Evolutionary conservation across 257 asterid genomes (phyloP).

Genomic region (Ehretia macrophylla): DNA sequence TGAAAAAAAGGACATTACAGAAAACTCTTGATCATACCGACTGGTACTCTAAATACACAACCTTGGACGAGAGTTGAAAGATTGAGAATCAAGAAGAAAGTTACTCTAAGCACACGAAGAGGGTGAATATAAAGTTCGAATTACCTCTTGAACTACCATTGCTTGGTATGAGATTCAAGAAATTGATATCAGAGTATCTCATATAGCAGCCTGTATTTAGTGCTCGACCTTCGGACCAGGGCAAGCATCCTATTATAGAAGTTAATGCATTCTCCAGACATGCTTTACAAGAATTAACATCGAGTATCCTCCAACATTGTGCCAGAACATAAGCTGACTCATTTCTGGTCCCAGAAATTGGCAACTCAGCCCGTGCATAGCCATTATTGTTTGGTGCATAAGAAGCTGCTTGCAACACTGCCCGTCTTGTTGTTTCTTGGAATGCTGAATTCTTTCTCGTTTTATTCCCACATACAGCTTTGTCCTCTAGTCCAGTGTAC

Average conservation of each 20-base stretch:
- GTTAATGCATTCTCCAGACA: constrained; percentile 55
- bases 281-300: constrained; percentile 34
- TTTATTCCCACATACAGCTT: constrained; percentile 15
- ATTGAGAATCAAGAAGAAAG: too few relatives aligned
- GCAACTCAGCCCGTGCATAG: constrained; percentile 10
- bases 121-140: not conserved
- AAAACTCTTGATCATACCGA: not conserved
- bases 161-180: constrained; percentile 48
- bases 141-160: constrained; percentile 21
- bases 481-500: constrained; percentile 15
- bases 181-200: constrained; percentile 57
- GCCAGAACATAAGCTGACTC: constrained; percentile 46
- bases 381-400: constrained; percentile 7
- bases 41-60: too few relatives aligned
- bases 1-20: not conserved
- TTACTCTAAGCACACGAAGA: too few relatives aligned
- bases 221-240: constrained; percentile 60
- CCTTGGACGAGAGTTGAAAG: too few relatives aligned
- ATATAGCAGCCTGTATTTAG: constrained; percentile 60
- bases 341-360: not conserved
- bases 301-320: constrained; percentile 59
- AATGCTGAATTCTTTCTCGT: constrained; percentile 14
- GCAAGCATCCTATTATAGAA: constrained; percentile 47
- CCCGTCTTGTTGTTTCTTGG: constrained; percentile 7
- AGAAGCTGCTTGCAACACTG: constrained; percentile 7